These are phyloP conservation scores for Populus hybrid DNA, from an alignment of 441 rosid species.

Conservation along the genomic window DNA sequence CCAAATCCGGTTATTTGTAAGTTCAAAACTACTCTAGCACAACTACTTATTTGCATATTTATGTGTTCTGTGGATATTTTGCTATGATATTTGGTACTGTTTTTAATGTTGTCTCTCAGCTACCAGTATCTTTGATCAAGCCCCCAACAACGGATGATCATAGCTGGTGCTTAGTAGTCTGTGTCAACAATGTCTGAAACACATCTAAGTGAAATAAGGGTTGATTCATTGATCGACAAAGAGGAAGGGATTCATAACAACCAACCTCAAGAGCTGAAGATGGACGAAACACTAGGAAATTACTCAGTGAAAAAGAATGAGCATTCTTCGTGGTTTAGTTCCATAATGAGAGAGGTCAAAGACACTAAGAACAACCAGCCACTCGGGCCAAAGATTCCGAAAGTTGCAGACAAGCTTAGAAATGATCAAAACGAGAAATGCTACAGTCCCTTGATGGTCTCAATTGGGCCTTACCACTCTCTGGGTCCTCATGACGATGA, in stretches of 20 bases:
- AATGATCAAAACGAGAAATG: not conserved
- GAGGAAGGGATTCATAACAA: too few species aligned
- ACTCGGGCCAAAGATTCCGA: not conserved
- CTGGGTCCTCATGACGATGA: not conserved
- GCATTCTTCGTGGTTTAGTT: not conserved
- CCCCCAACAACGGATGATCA: not conserved
- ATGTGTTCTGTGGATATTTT: not conserved
- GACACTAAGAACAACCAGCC: not conserved
- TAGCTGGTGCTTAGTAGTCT: not conserved
- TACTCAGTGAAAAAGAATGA: not conserved
- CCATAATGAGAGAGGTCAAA: not conserved
- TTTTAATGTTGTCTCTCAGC: not conserved
- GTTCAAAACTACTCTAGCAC: not conserved
- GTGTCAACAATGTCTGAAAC: not conserved
- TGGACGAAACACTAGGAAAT: not conserved
- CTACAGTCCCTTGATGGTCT: constrained; percentile 9
- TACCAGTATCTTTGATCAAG: not conserved
- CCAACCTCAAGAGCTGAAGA: not conserved
- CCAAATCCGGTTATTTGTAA: not conserved
- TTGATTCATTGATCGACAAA: too few species aligned
- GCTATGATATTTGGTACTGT: not conserved
- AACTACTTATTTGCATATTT: too few species aligned
- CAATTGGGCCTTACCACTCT: constrained; percentile 20
- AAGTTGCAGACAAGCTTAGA: not conserved
- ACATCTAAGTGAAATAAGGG: not conserved